Evolutionary conservation across 805 yeast species (phyloP), one percentile per base, ranked within the genome.

Genomic region (Wickerhamomyces canadensis): DNA sequence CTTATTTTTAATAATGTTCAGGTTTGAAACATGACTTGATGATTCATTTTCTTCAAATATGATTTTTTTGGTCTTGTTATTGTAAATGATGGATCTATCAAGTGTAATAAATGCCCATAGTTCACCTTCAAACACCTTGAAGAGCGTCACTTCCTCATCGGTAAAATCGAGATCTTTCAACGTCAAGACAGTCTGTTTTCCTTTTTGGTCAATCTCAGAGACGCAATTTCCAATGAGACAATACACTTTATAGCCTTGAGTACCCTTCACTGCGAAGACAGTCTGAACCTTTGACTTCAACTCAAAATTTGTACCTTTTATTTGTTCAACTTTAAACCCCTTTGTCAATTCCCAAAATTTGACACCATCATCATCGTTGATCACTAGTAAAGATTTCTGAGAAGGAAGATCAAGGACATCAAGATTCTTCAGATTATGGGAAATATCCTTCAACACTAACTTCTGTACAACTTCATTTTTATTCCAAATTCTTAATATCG

Each of bases 401-500:
- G n/a, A n/a, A n/a, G n/a, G n/a, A n/a, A n/a, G n/a, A n/a, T 51
- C 35, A 55, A 51, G 32, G 15, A 19, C 24, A 29, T 29, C 32
- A 19, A 29, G 19, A n/a, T 19, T 29, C 24, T 19, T 29, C 15
- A 29, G 16, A n/a, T 19, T n/a, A 13, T 4, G 11, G 16, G 19
- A 29, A 6, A 13, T 7, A n/a, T 29, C 7, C 5, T 6, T 7
- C 6, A 29, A 4, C 6, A 29, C 22, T 6, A 8, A 13, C 11
- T 10, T 19, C 13, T 29, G 32, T 5, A 7, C 7, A 4, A 4
- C 7, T 19, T 11, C 7, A 18, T 12, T 17, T 13, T 7, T 12
- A 13, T 13, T 29, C 32, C 32, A 29, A 4, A 29, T 4, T n/a
- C 19, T 29, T 10, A 29, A 4, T 3, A 11, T 29, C 4, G 23